phyloP scores from a whole-genome alignment of 164 flowering plant genomes.

The Pachysandra terminalis region DNA sequence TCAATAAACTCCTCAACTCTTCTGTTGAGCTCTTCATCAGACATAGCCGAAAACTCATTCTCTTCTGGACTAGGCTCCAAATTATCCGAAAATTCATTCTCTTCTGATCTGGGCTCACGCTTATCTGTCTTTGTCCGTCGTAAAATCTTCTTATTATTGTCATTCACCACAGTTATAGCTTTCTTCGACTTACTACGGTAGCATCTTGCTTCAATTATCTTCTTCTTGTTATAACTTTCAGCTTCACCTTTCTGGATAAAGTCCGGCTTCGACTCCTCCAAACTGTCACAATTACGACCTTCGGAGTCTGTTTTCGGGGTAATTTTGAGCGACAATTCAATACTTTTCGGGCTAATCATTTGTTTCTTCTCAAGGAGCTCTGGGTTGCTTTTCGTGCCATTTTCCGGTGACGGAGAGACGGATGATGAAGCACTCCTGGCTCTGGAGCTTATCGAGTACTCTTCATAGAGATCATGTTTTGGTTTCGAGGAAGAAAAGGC shows the following conservation, averaged over 20 bases:
- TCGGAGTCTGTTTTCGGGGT: neutral
- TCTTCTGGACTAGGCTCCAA: conserved; percentile 6
- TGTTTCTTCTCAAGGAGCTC: neutral
- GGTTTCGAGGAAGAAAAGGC: conserved; percentile 38
- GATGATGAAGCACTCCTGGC: conserved; percentile 12
- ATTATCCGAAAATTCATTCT: conserved; percentile 30
- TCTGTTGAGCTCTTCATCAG: conserved; percentile 52
- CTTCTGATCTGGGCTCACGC: no score
- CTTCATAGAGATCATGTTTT: conserved; percentile 29
- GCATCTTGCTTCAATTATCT: no score
- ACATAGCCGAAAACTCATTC: conserved; percentile 40
- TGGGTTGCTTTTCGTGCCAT: conserved; percentile 1
- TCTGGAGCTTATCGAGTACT: conserved; percentile 13
- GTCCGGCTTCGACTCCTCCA: neutral
- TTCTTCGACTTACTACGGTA: no score
- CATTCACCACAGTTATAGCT: neutral
- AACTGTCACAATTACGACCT: no score
- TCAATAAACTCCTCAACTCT: conserved; percentile 70
- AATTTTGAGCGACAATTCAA: neutral
- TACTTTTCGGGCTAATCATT: neutral
- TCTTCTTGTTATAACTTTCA: neutral
- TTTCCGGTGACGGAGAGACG: conserved; percentile 2
- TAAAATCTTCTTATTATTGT: conserved; percentile 9
- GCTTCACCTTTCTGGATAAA: neutral
- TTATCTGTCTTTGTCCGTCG: conserved; percentile 22